A percentile compares a stretch with the other conserved stretches of the same genome.
These are phyloP conservation scores for Cephaloascus fragrans DNA, from an alignment of 805 yeast species.

Conservation along the genomic window DNA sequence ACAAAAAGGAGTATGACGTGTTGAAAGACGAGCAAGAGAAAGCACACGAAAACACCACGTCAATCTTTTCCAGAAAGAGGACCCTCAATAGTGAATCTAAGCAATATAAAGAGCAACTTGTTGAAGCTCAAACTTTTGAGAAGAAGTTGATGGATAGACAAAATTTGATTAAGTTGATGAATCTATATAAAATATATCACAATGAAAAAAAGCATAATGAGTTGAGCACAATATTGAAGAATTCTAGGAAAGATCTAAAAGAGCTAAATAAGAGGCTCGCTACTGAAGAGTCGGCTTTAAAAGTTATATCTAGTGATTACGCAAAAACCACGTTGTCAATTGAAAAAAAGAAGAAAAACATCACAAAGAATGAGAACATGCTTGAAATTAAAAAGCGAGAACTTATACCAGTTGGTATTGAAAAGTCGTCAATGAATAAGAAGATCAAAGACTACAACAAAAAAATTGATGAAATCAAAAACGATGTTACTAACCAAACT, in stretches of 20 bases:
- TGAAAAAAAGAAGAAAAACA: slow-evolving; percentile 26
- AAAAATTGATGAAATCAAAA: slow-evolving; percentile 37
- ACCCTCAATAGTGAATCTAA: slow-evolving; percentile 63
- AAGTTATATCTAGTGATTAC: slow-evolving; percentile 24
- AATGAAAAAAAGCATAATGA: slow-evolving; percentile 33
- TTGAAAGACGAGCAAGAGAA: slow-evolving; percentile 55
- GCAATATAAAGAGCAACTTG: slow-evolving; percentile 67
- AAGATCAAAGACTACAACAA: slow-evolving; percentile 36
- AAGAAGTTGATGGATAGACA: slow-evolving; percentile 39
- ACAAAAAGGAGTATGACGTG: slow-evolving; percentile 53
- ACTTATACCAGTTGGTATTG: slow-evolving; percentile 54
- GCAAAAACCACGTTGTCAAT: slow-evolving; percentile 34
- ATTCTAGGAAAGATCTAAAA: slow-evolving; percentile 26
- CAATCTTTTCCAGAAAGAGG: slow-evolving; percentile 59
- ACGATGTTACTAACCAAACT: slow-evolving; percentile 46
- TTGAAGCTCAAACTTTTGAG: slow-evolving; percentile 62
- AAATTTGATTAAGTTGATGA: slow-evolving; percentile 34
- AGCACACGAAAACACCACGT: slow-evolving; percentile 54
- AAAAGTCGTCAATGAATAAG: slow-evolving; percentile 34
- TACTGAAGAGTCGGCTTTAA: slow-evolving; percentile 16
- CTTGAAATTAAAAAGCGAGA: slow-evolving; percentile 36
- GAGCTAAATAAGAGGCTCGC: slow-evolving; percentile 17
- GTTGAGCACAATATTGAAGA: slow-evolving; percentile 19
- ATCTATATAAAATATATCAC: slow-evolving; percentile 60
- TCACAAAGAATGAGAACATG: slow-evolving; percentile 23